Percentiles rank a stretch among this genome's conserved stretches.
phyloP scores from a whole-genome alignment of 192 early-diverging fungal genomes.

The Mortierella hygrophila region DNA sequence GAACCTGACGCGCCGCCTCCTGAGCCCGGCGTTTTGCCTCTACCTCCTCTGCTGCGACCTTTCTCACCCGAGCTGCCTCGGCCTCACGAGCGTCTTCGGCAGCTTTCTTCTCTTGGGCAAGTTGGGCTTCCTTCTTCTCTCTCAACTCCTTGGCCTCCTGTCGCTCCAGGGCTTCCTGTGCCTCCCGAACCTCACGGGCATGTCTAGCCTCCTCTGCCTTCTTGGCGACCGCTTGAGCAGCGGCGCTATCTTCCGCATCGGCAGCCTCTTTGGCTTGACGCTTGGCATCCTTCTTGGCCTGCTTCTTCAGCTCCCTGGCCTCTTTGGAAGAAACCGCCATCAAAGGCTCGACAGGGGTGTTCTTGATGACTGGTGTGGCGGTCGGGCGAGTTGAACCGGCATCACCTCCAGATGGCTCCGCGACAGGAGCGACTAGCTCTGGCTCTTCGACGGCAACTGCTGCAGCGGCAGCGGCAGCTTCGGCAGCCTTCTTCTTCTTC shows the following conservation, averaged over 20 bases:
- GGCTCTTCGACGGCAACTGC: neutral
- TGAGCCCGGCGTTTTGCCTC: neutral
- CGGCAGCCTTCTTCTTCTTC: constrained; percentile 47
- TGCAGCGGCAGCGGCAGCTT: constrained; percentile 25
- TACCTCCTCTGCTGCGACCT: constrained; percentile 16
- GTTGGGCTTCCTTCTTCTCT: constrained; percentile 20
- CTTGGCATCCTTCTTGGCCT: constrained; percentile 53
- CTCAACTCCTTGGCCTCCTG: constrained; percentile 43
- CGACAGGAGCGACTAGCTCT: neutral
- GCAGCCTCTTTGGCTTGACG: constrained; percentile 50
- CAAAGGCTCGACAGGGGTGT: neutral
- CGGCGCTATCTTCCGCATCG: constrained; percentile 32
- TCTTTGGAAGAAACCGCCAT: constrained; percentile 36
- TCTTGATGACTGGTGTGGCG: neutral
- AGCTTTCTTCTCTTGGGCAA: constrained; percentile 25
- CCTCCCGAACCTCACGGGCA: constrained; percentile 26
- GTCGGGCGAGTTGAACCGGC: neutral
- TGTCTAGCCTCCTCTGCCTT: constrained; percentile 29
- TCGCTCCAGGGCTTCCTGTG: constrained; percentile 37
- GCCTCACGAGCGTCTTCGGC: constrained; percentile 32
- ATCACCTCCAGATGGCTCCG: neutral
- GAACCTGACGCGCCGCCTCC: constrained; percentile 5
- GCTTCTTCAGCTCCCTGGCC: constrained; percentile 39
- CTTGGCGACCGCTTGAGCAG: constrained; percentile 27
- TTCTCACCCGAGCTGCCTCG: constrained; percentile 12